Percentiles rank a stretch among this genome's conserved stretches.
Conservation (phyloP, 2,329 filamentous ascomycete species). For the Pseudopyrenochaeta lycopersici region DNA sequence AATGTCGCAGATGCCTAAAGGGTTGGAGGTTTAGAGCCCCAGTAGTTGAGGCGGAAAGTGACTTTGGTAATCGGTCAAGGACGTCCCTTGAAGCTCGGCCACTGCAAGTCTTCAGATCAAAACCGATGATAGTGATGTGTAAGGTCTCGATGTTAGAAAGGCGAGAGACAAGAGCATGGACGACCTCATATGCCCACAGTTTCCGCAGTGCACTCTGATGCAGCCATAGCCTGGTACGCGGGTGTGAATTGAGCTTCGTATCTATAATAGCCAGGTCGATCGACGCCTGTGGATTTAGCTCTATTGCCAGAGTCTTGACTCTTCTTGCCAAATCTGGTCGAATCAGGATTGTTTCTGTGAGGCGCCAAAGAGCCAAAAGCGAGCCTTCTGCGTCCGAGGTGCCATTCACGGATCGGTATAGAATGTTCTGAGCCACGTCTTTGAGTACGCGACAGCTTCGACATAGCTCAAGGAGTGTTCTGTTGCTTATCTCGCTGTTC, state of each 20-base stretch:
- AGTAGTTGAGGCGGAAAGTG: too few relatives aligned
- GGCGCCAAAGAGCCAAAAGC: background rate
- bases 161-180: background rate
- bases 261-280: background rate
- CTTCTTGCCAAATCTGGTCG: background rate
- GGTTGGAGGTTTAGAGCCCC: background rate
- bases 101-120: background rate
- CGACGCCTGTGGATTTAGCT: background rate
- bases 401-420: background rate
- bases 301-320: background rate
- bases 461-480: background rate
- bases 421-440: background rate
- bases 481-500: background rate
- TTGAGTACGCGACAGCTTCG: background rate
- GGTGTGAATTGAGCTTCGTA: background rate
- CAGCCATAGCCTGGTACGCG: background rate
- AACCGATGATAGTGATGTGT: background rate
- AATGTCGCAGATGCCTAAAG: background rate
- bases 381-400: background rate
- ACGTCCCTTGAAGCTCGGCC: background rate
- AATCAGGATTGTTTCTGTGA: background rate
- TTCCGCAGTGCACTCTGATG: background rate
- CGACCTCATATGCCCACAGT: slow-evolving; percentile 1
- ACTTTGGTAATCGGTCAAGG: background rate
- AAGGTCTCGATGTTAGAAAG: background rate